These are phyloP conservation scores for Arthonia radiata DNA, from an alignment of 495 filamentous ascomycete genomes.

Conservation along the genomic window DNA sequence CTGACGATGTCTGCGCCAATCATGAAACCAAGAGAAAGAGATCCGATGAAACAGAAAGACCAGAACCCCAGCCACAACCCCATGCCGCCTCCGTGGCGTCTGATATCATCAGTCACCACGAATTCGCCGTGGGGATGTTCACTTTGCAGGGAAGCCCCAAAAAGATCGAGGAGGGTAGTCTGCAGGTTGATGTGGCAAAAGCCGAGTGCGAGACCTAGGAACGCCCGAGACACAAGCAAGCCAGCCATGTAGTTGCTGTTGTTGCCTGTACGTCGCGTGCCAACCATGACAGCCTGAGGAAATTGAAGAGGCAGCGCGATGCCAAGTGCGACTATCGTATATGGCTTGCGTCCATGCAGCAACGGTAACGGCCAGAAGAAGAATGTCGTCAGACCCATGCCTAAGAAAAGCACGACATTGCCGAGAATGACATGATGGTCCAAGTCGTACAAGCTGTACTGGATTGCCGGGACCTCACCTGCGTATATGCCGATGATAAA, in stretches of 20 bases:
- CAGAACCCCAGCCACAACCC: constrained; percentile 57
- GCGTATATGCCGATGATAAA: constrained; percentile 47
- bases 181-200: constrained; percentile 56
- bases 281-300: constrained; percentile 42
- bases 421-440: constrained; percentile 40
- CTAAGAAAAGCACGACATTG: constrained; percentile 45
- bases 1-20: constrained; percentile 42
- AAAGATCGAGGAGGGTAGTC: constrained; percentile 43
- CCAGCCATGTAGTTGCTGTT: constrained; percentile 28
- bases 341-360: constrained; percentile 55
- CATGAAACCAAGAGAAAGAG: constrained; percentile 40
- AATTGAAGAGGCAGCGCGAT: constrained; percentile 49
- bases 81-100: constrained; percentile 48
- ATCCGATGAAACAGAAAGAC: constrained; percentile 48
- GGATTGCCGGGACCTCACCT: constrained; percentile 48
- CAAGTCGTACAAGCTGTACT: constrained; percentile 42
- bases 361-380: constrained; percentile 50
- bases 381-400: constrained; percentile 39
- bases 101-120: constrained; percentile 33
- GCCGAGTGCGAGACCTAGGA: constrained; percentile 42
- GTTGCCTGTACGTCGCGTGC: constrained; percentile 26
- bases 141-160: constrained; percentile 46
- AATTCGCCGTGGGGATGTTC: constrained; percentile 44
- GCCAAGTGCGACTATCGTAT: constrained; percentile 35
- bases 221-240: constrained; percentile 31